Evolutionary conservation across 2,329 filamentous ascomycete species (phyloP).

Genomic region (Venturia pyrina): DNA sequence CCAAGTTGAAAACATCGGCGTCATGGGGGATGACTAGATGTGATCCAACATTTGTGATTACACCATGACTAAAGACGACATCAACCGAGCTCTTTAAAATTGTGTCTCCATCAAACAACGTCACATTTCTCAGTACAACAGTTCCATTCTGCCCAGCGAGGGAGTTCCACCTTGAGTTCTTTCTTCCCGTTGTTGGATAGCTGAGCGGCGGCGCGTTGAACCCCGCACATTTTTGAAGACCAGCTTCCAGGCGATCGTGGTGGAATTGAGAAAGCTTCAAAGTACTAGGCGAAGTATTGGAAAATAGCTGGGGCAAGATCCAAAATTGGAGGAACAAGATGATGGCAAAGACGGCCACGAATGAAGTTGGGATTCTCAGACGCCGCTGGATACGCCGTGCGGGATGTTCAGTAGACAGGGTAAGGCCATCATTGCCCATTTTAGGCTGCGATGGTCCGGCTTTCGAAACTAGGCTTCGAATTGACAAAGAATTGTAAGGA

Average conservation of each 20-base stretch:
- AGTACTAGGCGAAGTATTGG: not conserved
- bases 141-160: constrained; percentile 2
- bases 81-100: not conserved
- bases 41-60: constrained; percentile 16
- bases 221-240: constrained; percentile 7
- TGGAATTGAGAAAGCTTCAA: not conserved
- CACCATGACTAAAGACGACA: not conserved
- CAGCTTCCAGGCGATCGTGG: not conserved
- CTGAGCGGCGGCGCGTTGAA: not conserved
- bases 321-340: not conserved
- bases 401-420: not conserved
- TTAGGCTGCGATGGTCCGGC: not conserved
- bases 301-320: not conserved
- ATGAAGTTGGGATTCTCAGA: not conserved
- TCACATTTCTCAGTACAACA: constrained; percentile 7
- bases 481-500: not conserved
- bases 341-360: not conserved
- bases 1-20: constrained; percentile 45
- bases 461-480: not conserved
- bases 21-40: constrained; percentile 19
- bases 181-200: not conserved
- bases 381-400: not conserved
- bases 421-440: not conserved
- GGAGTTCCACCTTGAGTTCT: constrained; percentile 8
- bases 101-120: constrained; percentile 9